Evolutionary conservation across 2,329 filamentous ascomycete species (phyloP).

Genomic region (Fusarium poae): DNA sequence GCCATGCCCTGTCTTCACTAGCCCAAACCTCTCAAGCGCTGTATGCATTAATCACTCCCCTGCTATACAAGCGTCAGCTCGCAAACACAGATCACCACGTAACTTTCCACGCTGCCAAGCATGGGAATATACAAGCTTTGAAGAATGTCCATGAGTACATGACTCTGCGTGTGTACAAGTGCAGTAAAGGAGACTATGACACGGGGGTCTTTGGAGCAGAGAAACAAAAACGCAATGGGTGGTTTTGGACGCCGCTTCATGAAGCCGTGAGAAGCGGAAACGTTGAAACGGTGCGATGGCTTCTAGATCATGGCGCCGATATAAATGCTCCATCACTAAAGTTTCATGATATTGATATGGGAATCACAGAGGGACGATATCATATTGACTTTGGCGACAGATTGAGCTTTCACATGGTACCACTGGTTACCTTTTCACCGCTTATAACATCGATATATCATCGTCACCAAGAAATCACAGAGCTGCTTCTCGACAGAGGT

Average conservation of each 20-base stretch:
- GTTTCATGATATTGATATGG: neutral
- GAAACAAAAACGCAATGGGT: slow-evolving; percentile 4
- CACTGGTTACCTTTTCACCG: slow-evolving; percentile 23
- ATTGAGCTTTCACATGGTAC: slow-evolving; percentile 14
- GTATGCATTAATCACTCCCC: slow-evolving; percentile 7
- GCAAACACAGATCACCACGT: slow-evolving; percentile 11
- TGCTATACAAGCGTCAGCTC: slow-evolving; percentile 31
- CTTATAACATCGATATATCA: slow-evolving; percentile 23
- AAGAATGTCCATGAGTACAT: neutral
- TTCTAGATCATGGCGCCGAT: slow-evolving; percentile 17
- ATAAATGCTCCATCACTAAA: slow-evolving; percentile 13
- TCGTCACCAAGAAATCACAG: neutral
- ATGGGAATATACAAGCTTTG: neutral
- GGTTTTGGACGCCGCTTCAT: slow-evolving; percentile 11
- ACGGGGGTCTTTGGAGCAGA: neutral
- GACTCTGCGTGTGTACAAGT: neutral
- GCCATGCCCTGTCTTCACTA: slow-evolving; percentile 3
- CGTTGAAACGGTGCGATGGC: slow-evolving; percentile 13
- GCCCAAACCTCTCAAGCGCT: slow-evolving; percentile 1
- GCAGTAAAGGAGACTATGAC: neutral
- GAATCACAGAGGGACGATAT: slow-evolving; percentile 8
- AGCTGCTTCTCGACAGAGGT: slow-evolving; percentile 20
- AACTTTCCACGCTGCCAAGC: slow-evolving; percentile 27
- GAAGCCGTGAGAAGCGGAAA: slow-evolving; percentile 8
- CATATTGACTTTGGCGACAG: slow-evolving; percentile 26